Evolutionary conservation across 2,329 filamentous ascomycete genomes (phyloP), one percentile per base, ranked within the genome.

Genomic region (Colletotrichum godetiae): DNA sequence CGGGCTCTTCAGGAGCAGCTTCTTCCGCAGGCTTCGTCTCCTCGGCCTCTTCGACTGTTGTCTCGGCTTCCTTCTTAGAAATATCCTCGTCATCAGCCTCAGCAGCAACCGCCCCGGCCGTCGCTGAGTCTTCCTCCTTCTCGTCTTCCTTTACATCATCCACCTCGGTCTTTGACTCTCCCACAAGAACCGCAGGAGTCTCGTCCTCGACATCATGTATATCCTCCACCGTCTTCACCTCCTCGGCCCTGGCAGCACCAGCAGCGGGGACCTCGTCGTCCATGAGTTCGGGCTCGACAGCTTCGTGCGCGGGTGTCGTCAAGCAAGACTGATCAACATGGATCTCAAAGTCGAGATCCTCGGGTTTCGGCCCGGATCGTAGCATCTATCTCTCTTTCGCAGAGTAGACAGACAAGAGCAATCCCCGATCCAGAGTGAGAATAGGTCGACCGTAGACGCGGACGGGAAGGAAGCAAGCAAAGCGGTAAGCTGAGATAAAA

Each of bases 321-420:
- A 84, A 59, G 76, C 84, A 87, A 67, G 84, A 87, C 56, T 79
- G 78, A 77, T 89, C 86, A 77, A 86, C 81, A 81, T 86, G 85
- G 75, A 86, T 88, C 10, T 86, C 79, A 74, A 88, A 87, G 75
- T 88, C 83, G 76, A 81, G 76, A 73, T 86, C 82, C 68, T 78
- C 76, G 61, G 74, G 76, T 74, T 75, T 78, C 22, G 68, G 56
- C 49, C 61, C 67, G 56, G 72, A 58, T 67, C 57, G 61, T 58
- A 62, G 68, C 67, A 73, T 73, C 42, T 72, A 31, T 66, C 63
- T 4, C 27, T 29, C 27, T 29, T 4, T 29, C 3, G 27, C 27
- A 49, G 42, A n/a, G 19, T 35, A 35, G 33, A 53, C 8, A 52
- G 60, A 24, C 24, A 15, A 15, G 19, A 3, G 8, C 4, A 56